Percentiles rank a stretch among this genome's conserved stretches.
Evolutionary conservation across 305 asterid species (phyloP).

Genomic region (Plantago coronopus): DNA sequence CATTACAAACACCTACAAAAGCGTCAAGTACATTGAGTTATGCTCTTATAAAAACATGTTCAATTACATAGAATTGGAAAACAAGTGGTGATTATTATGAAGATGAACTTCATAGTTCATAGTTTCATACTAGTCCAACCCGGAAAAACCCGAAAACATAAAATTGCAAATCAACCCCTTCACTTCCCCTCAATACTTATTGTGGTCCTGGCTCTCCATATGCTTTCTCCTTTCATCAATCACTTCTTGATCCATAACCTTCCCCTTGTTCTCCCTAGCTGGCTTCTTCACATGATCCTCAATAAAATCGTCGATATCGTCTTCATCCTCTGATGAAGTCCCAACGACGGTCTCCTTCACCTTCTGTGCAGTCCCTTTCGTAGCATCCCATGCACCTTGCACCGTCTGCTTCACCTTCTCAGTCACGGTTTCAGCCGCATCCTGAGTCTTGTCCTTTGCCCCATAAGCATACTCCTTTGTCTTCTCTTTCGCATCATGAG

Average conservation of each 20-base stretch:
- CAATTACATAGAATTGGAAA: too few species aligned
- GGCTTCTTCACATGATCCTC: constrained; percentile 46
- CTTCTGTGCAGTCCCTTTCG: constrained; percentile 53
- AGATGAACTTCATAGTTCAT: too few species aligned
- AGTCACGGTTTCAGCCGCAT: constrained; percentile 28
- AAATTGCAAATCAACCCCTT: background rate
- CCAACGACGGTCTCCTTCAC: constrained; percentile 76
- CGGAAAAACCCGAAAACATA: background rate
- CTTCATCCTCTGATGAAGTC: constrained; percentile 17
- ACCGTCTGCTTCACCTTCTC: constrained; percentile 42
- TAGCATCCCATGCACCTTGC: constrained; percentile 19
- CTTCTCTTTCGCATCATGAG: constrained; percentile 9
- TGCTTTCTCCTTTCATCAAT: constrained; percentile 21
- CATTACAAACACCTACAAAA: too few species aligned
- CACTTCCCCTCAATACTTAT: constrained; percentile 15
- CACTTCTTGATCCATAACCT: constrained; percentile 47
- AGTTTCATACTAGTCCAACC: too few species aligned
- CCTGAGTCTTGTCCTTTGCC: constrained; percentile 23
- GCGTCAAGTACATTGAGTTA: too few species aligned
- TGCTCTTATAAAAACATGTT: too few species aligned
- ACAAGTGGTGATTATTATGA: too few species aligned
- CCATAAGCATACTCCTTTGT: background rate
- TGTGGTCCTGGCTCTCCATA: constrained; percentile 7
- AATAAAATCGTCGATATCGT: constrained; percentile 25
- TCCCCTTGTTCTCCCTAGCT: constrained; percentile 29